These are phyloP conservation scores for Oenanthe sinensis DNA, from an alignment of 129 eudicot genomes.

Conservation along the genomic window DNA sequence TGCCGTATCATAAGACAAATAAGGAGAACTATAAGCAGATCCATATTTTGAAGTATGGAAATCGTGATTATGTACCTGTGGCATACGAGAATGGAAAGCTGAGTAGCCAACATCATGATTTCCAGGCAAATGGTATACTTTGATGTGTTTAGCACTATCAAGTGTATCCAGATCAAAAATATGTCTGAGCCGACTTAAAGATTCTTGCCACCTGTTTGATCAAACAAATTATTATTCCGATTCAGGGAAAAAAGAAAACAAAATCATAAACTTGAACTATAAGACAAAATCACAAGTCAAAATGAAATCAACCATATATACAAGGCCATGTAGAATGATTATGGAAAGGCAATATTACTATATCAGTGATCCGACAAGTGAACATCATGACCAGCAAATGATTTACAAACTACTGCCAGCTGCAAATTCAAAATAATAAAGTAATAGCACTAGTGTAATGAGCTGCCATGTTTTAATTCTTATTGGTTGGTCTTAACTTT, in stretches of 20 bases:
- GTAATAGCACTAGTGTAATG: background rate
- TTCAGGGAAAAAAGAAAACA: background rate
- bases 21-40: background rate
- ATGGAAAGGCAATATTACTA: background rate
- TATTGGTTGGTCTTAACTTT: background rate
- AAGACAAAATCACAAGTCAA: background rate
- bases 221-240: conserved; percentile 9
- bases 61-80: conserved; percentile 47
- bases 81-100: conserved; percentile 43
- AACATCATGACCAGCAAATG: background rate
- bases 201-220: conserved; percentile 80
- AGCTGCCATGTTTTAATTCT: background rate
- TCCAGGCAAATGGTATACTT: conserved; percentile 67
- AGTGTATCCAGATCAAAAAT: conserved; percentile 56
- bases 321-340: background rate
- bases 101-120: conserved; percentile 93
- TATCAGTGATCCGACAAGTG: background rate
- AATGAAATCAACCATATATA: background rate
- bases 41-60: background rate
- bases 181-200: conserved; percentile 75
- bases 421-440: background rate
- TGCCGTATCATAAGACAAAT: background rate
- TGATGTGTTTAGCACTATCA: conserved; percentile 36
- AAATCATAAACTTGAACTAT: background rate
- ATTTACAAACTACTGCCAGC: background rate